Evolutionary conservation across 2,329 filamentous ascomycete species (phyloP).

Genomic region (Aspergillus uvarum): DNA sequence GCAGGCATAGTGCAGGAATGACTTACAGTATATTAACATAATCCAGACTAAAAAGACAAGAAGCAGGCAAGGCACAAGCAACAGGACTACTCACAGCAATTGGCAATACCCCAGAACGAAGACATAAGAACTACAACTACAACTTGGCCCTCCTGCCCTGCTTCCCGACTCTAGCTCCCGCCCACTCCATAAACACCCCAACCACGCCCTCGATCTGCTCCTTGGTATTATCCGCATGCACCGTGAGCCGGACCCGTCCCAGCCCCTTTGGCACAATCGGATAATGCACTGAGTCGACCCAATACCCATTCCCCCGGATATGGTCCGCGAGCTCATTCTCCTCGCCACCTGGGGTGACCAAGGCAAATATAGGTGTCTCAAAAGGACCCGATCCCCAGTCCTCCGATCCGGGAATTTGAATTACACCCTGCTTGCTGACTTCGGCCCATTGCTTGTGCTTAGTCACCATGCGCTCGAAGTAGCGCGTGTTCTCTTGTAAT

Average conservation of each 20-base stretch:
- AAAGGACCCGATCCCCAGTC: neutral
- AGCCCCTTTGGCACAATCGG: constrained; percentile 3
- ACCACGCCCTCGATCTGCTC: constrained; percentile 4
- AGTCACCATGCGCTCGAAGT: constrained; percentile 2
- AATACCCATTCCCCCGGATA: neutral
- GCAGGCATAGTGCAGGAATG: no score
- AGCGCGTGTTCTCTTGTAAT: neutral
- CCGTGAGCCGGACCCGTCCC: constrained; percentile 8
- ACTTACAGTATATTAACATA: no score
- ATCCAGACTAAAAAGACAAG: no score
- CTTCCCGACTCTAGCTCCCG: constrained; percentile 32
- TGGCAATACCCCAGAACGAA: no score
- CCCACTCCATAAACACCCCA: constrained; percentile 7
- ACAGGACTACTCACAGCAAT: no score
- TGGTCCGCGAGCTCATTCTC: neutral
- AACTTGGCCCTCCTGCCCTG: constrained; percentile 39
- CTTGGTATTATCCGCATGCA: constrained; percentile 11
- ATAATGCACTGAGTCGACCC: constrained; percentile 2
- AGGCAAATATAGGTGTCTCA: constrained; percentile 6
- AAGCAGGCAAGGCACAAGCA: neutral
- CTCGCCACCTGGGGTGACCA: constrained; percentile 2
- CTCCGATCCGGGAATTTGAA: neutral
- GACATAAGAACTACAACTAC: neutral
- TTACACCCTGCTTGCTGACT: neutral
- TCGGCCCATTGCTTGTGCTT: neutral